Base-by-base conservation (phyloP, 805 yeast genomes). In the Yarrowia porcina region DNA sequence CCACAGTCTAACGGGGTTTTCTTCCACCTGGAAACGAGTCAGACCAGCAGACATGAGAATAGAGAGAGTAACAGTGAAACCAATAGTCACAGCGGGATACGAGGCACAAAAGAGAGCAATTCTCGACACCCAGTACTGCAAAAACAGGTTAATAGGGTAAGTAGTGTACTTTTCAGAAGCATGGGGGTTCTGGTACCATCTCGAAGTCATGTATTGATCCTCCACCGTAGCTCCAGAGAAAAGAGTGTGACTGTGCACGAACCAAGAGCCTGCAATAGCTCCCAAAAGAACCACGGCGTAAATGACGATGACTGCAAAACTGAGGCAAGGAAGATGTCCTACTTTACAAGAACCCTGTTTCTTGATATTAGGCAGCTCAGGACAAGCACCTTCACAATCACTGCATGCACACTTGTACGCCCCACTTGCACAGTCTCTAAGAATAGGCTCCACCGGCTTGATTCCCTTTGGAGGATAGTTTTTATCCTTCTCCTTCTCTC, bases 1-100 rank as follows among this genome's bases (percentile, higher is more conserved):
- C 99, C 99, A 93, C 30, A 93, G 76, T 65, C 86, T 84, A 3
- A 88, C 82, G 0, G 99, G 98, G 67, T 89, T 79, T 2, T 84
- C 84, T 71, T 92, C 97, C 27, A 92, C 77, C 47, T 83, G 73
- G 69, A 86, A 77, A 60, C 76, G 73, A 6, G 73, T 68, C 49
- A 84, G 74, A 8, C 89, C 90, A n/a, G 18, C 27, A 9, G 61
- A 56, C 61, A 56, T 30, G 12, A 56, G 38, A 0, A 80, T 71
- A 1, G 88, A 79, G 15, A 87, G 68, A 1, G 30, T 8, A 0
- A 82, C 61, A 1, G 79, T 65, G 1, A 84, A 75, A 0, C 84
- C 59, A n/a, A 86, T 75, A 0, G 85, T 82, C 0, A 76, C 66
- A 36, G 76, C 78, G 0, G 97, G 94, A 67, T 79, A 81, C 1